Conservation (phyloP, 768 basidiomycete species). For the Boletales sp. region DNA sequence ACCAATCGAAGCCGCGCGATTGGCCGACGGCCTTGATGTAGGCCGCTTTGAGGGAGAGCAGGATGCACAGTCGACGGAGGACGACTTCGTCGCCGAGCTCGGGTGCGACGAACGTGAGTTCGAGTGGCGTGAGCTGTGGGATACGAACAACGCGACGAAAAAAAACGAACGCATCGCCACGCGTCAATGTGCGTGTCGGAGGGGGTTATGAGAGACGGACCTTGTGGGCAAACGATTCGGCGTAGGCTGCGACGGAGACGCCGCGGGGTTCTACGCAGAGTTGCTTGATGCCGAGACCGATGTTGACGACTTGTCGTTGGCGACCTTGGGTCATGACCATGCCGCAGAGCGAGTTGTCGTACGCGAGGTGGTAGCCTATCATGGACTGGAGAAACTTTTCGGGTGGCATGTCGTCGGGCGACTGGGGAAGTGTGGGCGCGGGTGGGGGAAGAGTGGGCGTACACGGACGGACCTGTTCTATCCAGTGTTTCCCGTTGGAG, state of each 20-base stretch:
- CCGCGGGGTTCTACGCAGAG: slow-evolving; percentile 60
- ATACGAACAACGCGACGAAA: no score
- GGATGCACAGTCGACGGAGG: slow-evolving; percentile 70
- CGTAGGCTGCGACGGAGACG: slow-evolving; percentile 56
- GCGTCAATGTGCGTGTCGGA: not conserved
- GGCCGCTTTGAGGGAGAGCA: slow-evolving; percentile 75
- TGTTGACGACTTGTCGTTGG: slow-evolving; percentile 71
- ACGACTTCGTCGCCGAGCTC: slow-evolving; percentile 58
- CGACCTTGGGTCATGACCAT: slow-evolving; percentile 84
- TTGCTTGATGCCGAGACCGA: slow-evolving; percentile 77
- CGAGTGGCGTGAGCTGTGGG: slow-evolving; percentile 43
- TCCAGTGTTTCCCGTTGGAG: slow-evolving; percentile 72
- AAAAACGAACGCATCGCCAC: not conserved
- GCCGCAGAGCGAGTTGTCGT: slow-evolving; percentile 67
- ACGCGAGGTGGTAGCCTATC: slow-evolving; percentile 76
- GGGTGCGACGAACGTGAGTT: slow-evolving; percentile 50
- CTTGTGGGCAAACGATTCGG: slow-evolving; percentile 74
- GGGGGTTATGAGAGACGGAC: slow-evolving; percentile 34
- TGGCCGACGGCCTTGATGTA: slow-evolving; percentile 86
- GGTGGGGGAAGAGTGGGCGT: not conserved
- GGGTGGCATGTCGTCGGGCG: slow-evolving; percentile 57
- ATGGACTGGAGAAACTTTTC: slow-evolving; percentile 66
- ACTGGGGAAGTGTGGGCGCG: slow-evolving; percentile 27
- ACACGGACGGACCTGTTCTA: slow-evolving; percentile 59
- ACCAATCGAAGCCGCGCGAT: slow-evolving; percentile 74